phyloP scores from a whole-genome alignment of 1,139 yeast genomes.

The Geotrichum candidum region DNA sequence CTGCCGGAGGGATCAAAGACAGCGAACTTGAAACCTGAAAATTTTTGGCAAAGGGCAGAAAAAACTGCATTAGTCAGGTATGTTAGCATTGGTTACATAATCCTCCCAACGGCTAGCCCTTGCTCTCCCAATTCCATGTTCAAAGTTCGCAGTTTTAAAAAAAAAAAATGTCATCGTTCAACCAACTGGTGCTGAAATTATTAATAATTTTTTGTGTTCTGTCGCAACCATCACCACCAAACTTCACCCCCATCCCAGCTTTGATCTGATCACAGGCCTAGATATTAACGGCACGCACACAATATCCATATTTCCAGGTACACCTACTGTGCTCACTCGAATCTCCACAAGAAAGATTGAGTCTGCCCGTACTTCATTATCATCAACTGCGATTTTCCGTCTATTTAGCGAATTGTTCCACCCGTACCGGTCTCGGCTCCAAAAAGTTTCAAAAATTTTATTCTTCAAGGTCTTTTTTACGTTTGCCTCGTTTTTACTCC shows the following conservation, averaged over 20 bases:
- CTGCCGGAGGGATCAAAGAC: not conserved
- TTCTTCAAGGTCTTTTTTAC: conserved; percentile 3
- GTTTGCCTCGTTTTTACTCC: conserved; percentile 1
- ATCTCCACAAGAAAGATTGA: not conserved
- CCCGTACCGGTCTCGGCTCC: not conserved
- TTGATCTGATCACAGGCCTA: not conserved
- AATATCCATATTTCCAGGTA: not conserved
- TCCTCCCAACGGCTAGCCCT: not conserved
- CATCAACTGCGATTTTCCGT: not conserved
- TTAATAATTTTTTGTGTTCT: not conserved
- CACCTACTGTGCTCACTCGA: not conserved
- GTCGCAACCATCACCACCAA: not conserved
- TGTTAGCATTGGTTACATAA: not conserved
- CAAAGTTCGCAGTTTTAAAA: not conserved
- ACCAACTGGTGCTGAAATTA: not conserved
- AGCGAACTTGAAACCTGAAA: not conserved
- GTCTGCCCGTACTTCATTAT: not conserved
- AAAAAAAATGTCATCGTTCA: not conserved
- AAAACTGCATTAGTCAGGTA: not conserved
- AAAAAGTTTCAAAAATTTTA: not conserved
- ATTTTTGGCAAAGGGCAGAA: not conserved
- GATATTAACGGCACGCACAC: not conserved
- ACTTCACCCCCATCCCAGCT: not conserved
- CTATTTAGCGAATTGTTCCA: not conserved
- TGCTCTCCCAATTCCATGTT: not conserved